phyloP scores from a whole-genome alignment of 192 early-diverging fungal genomes.

The Funneliformis geosporum region DNA sequence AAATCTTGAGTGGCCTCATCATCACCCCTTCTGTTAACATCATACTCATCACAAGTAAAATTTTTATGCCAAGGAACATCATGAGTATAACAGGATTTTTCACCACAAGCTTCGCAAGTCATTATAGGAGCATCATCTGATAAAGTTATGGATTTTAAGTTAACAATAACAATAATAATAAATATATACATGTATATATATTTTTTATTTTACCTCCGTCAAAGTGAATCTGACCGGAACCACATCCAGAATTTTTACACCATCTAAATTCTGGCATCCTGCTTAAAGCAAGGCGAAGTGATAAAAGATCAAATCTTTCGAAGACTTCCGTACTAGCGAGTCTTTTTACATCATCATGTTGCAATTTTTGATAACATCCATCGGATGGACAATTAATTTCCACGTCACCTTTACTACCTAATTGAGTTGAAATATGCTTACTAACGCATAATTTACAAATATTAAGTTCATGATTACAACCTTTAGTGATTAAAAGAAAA shows the following conservation, averaged over 20 bases:
- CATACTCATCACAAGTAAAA: conserved; percentile 9
- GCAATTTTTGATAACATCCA: neutral
- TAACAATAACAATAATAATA: neutral
- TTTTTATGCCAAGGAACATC: conserved; percentile 6
- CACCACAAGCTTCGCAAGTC: conserved; percentile 11
- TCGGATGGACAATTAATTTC: conserved; percentile 2
- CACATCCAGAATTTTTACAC: conserved; percentile 24
- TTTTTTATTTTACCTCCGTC: conserved; percentile 9
- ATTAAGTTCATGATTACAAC: neutral
- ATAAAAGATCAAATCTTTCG: conserved; percentile 13
- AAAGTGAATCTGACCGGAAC: conserved; percentile 27
- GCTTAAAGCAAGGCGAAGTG: neutral
- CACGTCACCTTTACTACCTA: conserved; percentile 3
- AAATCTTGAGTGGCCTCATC: conserved; percentile 6
- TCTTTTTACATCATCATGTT: conserved; percentile 4
- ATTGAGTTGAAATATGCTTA: neutral
- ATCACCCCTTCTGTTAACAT: neutral
- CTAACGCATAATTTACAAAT: conserved; percentile 6
- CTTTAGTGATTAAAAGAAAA: neutral
- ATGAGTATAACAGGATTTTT: conserved; percentile 19
- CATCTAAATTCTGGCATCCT: conserved; percentile 21
- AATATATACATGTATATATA: no score
- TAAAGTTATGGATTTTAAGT: no score
- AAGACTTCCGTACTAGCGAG: neutral
- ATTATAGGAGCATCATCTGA: conserved; percentile 30